A percentile compares a stretch with the other conserved stretches of the same genome.
phyloP scores from a whole-genome alignment of 352 stramenopile genomes.

The Phytopythium sindhum region DNA sequence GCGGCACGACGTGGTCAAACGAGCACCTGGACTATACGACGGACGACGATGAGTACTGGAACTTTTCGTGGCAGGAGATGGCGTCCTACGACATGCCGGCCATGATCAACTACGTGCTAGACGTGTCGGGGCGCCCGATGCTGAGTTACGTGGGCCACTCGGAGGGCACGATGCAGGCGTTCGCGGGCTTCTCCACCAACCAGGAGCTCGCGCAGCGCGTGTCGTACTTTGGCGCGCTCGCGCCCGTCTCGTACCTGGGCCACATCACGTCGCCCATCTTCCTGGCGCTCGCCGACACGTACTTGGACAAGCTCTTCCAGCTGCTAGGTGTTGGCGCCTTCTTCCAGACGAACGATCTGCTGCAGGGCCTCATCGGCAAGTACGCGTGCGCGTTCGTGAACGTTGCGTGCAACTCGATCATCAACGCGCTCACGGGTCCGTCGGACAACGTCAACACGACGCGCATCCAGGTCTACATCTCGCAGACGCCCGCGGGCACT shows the following conservation, averaged over 20 bases:
- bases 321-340: conserved; percentile 44
- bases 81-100: conserved; percentile 54
- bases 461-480: conserved; percentile 60
- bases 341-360: conserved; percentile 38
- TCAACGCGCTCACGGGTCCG: conserved; percentile 47
- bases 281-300: conserved; percentile 30
- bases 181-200: conserved; percentile 49
- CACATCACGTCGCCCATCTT: conserved; percentile 43
- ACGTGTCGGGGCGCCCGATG: conserved; percentile 26
- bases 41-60: conserved; percentile 48
- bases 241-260: conserved; percentile 42
- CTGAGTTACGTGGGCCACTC: conserved; percentile 63
- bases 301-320: conserved; percentile 44
- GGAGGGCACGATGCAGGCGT: conserved; percentile 63
- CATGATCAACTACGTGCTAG: conserved; percentile 60
- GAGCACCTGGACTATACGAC: conserved; percentile 44
- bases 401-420: conserved; percentile 41
- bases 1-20: conserved; percentile 61
- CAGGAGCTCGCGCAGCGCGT: conserved; percentile 58
- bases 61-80: conserved; percentile 67
- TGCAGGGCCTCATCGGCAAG: conserved; percentile 50
- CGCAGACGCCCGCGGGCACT: conserved; percentile 54
- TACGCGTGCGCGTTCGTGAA: conserved; percentile 51
- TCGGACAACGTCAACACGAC: conserved; percentile 55
- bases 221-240: conserved; percentile 58